Conservation (phyloP, 1,284 basidiomycete genomes). For the Ganoderma lucidum region DNA sequence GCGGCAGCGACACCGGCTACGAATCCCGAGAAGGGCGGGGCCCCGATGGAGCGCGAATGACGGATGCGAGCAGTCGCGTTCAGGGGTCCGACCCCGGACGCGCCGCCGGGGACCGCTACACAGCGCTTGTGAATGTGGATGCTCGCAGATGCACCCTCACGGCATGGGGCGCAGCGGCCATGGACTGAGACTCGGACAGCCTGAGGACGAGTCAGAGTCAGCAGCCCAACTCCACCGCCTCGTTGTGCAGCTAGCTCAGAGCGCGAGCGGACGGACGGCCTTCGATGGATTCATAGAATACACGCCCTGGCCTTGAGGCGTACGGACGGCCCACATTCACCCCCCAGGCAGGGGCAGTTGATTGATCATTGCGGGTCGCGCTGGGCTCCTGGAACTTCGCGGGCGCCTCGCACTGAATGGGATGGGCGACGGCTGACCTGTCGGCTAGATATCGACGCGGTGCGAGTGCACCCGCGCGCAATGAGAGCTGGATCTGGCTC, state of each 20-base stretch:
- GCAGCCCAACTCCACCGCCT: slow-evolving; percentile 1
- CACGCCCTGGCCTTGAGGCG: slow-evolving; percentile 27
- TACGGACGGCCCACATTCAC: neutral
- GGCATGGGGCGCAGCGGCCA: neutral
- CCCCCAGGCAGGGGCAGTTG: slow-evolving; percentile 24
- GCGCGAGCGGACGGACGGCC: slow-evolving; percentile 5
- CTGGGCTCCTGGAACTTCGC: slow-evolving; percentile 11
- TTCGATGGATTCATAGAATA: slow-evolving; percentile 29
- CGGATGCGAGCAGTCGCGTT: neutral
- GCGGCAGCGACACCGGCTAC: neutral
- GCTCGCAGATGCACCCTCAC: too few relatives aligned
- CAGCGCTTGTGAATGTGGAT: neutral
- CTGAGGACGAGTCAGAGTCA: neutral
- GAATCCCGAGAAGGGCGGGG: neutral
- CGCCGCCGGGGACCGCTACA: neutral
- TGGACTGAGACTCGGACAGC: neutral
- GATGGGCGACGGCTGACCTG: neutral
- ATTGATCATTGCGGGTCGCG: neutral
- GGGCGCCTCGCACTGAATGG: slow-evolving; percentile 23
- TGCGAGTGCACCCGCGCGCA: slow-evolving; percentile 20
- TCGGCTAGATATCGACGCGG: slow-evolving; percentile 4
- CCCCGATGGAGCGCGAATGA: neutral
- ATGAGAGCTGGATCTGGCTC: neutral
- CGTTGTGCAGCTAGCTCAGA: slow-evolving; percentile 11
- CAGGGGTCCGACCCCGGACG: slow-evolving; percentile 1